Base-by-base conservation (phyloP, 352 stramenopile species). In the Globisporangium alternatum region DNA sequence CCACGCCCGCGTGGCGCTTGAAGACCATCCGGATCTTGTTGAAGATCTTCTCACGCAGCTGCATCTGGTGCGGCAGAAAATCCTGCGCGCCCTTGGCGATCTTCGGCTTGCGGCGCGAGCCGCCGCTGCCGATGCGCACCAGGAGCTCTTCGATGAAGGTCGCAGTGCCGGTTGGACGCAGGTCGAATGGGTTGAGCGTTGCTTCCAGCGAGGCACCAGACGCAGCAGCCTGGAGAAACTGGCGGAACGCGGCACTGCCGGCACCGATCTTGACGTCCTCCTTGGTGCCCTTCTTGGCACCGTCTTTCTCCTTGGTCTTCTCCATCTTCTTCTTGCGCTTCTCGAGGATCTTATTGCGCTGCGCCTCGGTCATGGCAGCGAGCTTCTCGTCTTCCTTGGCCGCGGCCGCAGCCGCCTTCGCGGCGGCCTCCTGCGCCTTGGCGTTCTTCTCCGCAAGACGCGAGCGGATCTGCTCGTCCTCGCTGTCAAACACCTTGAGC, bases 21-120 rank as follows among this genome's bases (percentile, higher is more conserved):
- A 99, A 99, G 1, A 99, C 97, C 66, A 89, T 90, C 53, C 96
- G 92, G 73, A 99, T 99, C 65, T 96, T 98, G 70, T 95, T 88
- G 75, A 99, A 99, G 35, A 97, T 98, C 67, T 98, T 83, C 70
- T 99, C 93, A 30, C 97, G 91, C 63, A 99, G 89, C 60, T 85
- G 76, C 97, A 99, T 99, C 71, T 99, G 96, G 44, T 96, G 82
- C 21, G 96, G 96, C 43, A 96, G 67, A 68, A 98, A 99, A 71
- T 99, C 97, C 61, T 98, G 88, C 33, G 97, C 96, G 9, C 97
- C 97, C 68, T 94, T 94, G 45, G 85, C 87, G 52, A 95, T 89
- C 74, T 95, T 95, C 28, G 87, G 87, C 64, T 93, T 91, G 55
- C 87, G 84, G n/a, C 86, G 84, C 62, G 79, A 65, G 19, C 87